Conservation (phyloP, 2,329 filamentous ascomycete genomes). For the Apiospora phragmitis region DNA sequence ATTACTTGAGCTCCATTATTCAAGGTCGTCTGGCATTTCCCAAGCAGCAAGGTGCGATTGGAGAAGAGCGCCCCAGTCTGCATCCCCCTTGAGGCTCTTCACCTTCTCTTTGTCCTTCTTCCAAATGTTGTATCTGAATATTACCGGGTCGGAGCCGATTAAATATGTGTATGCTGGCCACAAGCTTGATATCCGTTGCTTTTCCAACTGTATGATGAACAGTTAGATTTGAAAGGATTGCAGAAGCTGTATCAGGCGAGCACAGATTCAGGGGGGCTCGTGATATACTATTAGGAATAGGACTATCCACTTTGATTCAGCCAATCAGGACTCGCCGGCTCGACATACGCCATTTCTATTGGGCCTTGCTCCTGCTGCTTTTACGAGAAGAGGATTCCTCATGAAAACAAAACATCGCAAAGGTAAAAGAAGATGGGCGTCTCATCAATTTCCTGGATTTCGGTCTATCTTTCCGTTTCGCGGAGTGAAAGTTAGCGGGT, state of each 20-base stretch:
- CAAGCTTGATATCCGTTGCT: too few species aligned
- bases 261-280: too few species aligned
- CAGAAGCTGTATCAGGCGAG: too few species aligned
- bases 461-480: not conserved
- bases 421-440: not conserved
- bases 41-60: not conserved
- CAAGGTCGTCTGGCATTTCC: not conserved
- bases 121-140: not conserved
- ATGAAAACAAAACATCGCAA: not conserved
- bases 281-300: not conserved
- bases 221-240: too few species aligned
- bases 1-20: not conserved
- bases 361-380: not conserved
- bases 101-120: not conserved
- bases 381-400: not conserved
- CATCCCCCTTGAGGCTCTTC: not conserved
- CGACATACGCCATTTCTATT: not conserved
- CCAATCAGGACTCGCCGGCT: not conserved
- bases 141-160: not conserved
- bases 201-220: too few species aligned
- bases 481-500: not conserved
- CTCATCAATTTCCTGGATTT: not conserved
- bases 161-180: too few species aligned
- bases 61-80: not conserved
- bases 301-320: not conserved